These are phyloP conservation scores for Fraxinus velutina DNA, from an alignment of 305 asterid genomes.

Conservation along the genomic window DNA sequence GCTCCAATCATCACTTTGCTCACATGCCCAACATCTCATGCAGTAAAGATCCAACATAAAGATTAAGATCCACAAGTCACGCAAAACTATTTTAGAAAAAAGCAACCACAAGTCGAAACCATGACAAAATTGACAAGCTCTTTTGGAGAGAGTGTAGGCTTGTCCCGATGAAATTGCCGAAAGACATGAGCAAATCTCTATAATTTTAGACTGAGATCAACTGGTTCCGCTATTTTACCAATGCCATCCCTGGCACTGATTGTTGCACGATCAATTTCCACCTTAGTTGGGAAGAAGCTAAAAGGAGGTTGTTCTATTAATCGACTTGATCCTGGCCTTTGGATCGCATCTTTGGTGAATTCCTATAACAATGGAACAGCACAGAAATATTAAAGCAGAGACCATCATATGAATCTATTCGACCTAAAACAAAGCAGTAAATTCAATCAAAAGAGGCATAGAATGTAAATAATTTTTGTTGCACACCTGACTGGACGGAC, in stretches of 20 bases:
- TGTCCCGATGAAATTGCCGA: background rate
- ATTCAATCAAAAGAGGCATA: background rate
- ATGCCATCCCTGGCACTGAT: constrained; percentile 28
- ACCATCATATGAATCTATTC: background rate
- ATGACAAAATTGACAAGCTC: background rate
- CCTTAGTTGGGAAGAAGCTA: constrained; percentile 61
- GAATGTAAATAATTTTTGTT: background rate
- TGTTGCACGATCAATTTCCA: constrained; percentile 29
- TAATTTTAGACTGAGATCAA: constrained; percentile 77
- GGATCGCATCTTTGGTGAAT: constrained; percentile 23
- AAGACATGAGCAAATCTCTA: constrained; percentile 27
- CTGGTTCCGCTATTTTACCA: constrained; percentile 38
- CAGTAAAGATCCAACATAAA: background rate
- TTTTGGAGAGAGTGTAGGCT: background rate
- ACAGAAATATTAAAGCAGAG: background rate
- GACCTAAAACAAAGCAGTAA: background rate
- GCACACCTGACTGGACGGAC: constrained; percentile 42
- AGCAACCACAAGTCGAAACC: background rate
- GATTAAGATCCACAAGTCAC: background rate
- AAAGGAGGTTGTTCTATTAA: constrained; percentile 29
- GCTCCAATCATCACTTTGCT: background rate
- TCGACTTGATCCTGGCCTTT: constrained; percentile 2
- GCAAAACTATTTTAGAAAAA: background rate
- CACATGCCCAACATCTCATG: background rate
- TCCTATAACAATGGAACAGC: constrained; percentile 32